phyloP scores from a whole-genome alignment of 1,139 yeast genomes.

The Tardiomyces depauwii region DNA sequence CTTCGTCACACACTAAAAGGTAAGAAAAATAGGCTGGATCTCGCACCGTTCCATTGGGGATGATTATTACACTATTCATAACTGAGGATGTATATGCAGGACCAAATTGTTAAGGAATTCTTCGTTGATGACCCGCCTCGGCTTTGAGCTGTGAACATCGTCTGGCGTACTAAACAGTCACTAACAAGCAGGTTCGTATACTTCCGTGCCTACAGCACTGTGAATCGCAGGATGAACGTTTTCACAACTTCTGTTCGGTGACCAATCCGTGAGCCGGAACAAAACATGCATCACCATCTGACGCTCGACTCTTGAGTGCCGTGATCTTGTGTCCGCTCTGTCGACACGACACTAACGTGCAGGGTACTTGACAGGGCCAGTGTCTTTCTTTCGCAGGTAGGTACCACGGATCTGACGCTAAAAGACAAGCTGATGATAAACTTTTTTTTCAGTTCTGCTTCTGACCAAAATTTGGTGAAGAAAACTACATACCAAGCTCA shows the following conservation, averaged over 20 bases:
- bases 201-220: background rate
- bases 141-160: background rate
- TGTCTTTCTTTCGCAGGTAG: constrained; percentile 1
- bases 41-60: constrained; percentile 5
- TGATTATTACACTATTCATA: constrained; percentile 10
- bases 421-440: constrained; percentile 46
- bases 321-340: constrained; percentile 1
- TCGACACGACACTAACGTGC: background rate
- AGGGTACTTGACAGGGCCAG: background rate
- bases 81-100: constrained; percentile 63
- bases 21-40: background rate
- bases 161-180: background rate
- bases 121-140: constrained; percentile 44
- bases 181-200: constrained; percentile 1
- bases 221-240: constrained; percentile 21
- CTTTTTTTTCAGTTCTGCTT: constrained; percentile 75
- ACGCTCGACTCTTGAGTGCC: constrained; percentile 17
- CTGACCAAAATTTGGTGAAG: constrained; percentile 70
- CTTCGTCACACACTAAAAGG: background rate
- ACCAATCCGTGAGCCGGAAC: constrained; percentile 43
- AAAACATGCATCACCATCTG: constrained; percentile 93
- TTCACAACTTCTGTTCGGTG: constrained; percentile 43
- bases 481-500: constrained; percentile 38
- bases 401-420: background rate
- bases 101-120: constrained; percentile 48